Conservation (phyloP, 345 rosid genomes). For the Aquilaria sinensis region DNA sequence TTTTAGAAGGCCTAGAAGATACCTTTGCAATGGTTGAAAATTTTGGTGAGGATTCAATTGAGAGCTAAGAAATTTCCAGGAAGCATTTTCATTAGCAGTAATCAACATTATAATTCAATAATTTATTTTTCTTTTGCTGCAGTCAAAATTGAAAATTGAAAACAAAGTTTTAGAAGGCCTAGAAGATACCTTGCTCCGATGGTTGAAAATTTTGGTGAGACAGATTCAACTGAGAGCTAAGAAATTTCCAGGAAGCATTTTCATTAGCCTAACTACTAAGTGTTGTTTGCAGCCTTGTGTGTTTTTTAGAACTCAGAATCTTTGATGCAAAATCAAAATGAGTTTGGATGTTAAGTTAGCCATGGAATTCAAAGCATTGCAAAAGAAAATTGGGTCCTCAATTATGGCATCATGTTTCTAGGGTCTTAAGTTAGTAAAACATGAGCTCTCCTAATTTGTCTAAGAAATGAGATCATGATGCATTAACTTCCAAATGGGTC, state of each 20-base stretch:
- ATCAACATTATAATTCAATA: no score
- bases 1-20: conserved; percentile 49
- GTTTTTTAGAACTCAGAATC: neutral
- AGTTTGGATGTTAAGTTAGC: conserved; percentile 69
- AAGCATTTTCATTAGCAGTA: neutral
- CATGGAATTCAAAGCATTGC: conserved; percentile 42
- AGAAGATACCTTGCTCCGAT: conserved; percentile 40
- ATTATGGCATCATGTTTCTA: conserved; percentile 56
- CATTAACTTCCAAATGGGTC: neutral
- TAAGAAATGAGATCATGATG: neutral
- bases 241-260: conserved; percentile 1
- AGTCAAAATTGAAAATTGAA: conserved; percentile 47
- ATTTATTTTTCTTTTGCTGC: conserved; percentile 25
- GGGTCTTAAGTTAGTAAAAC: conserved; percentile 54
- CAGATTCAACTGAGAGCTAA: conserved; percentile 41
- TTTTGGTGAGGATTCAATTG: conserved; percentile 45
- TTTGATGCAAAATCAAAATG: conserved; percentile 35
- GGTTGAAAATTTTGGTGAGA: conserved; percentile 59
- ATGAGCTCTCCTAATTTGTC: conserved; percentile 24
- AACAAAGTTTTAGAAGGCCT: conserved; percentile 58
- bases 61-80: conserved; percentile 27
- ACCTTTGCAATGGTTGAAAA: conserved; percentile 65
- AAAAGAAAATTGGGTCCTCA: conserved; percentile 65
- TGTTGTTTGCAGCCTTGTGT: neutral
- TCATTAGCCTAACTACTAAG: neutral